Conservation (phyloP, 768 basidiomycete species). For the Pleurotus giganteus region DNA sequence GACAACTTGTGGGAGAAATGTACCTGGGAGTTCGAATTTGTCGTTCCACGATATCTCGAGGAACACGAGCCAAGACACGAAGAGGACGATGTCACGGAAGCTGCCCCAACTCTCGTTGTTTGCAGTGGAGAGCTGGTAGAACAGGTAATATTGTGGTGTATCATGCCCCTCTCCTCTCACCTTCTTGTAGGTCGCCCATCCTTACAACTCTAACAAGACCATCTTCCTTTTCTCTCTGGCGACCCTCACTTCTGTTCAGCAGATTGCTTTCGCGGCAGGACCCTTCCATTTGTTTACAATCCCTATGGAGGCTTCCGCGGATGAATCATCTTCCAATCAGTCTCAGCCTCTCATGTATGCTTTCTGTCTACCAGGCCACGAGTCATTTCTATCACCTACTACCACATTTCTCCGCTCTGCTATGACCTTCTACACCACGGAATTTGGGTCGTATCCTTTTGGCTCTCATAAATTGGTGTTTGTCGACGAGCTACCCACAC, state of each 20-base stretch:
- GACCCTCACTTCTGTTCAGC: constrained; percentile 89
- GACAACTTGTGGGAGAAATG: constrained; percentile 95
- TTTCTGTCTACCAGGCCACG: constrained; percentile 90
- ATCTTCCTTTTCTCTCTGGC: constrained; percentile 92
- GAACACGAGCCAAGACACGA: constrained; percentile 48
- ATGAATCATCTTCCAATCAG: constrained; percentile 56
- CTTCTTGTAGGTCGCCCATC: constrained; percentile 75
- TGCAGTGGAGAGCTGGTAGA: constrained; percentile 95
- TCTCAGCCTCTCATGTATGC: constrained; percentile 81
- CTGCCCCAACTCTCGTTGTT: constrained; percentile 80
- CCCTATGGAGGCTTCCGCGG: constrained; percentile 55
- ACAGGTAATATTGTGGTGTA: constrained; percentile 51
- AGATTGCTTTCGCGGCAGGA: constrained; percentile 93
- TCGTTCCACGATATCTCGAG: constrained; percentile 83
- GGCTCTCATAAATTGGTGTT: constrained; percentile 93
- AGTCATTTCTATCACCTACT: constrained; percentile 65
- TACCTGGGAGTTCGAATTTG: constrained; percentile 98
- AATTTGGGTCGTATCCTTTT: constrained; percentile 96
- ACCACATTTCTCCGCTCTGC: constrained; percentile 79
- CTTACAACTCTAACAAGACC: constrained; percentile 88
- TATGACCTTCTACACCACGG: constrained; percentile 89
- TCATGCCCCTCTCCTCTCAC: constrained; percentile 8
- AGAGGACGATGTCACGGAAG: constrained; percentile 54
- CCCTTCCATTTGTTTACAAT: constrained; percentile 83
- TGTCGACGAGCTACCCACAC: constrained; percentile 82